These are phyloP conservation scores for Metschnikowia vanudenii DNA, from an alignment of 805 yeast genomes.

Conservation along the genomic window DNA sequence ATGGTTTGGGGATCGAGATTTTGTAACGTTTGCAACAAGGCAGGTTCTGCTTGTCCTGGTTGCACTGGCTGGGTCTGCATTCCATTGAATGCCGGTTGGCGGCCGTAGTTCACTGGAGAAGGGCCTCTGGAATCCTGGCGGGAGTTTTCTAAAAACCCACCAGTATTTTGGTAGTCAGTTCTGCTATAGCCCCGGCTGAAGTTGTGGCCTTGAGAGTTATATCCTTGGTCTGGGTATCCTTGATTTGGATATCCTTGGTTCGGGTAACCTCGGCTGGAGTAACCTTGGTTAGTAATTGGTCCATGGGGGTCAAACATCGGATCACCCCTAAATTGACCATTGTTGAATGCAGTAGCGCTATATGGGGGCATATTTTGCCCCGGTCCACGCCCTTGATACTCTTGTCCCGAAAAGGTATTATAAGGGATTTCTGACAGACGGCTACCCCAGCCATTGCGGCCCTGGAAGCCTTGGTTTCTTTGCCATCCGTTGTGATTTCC, in stretches of 20 bases:
- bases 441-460: not conserved
- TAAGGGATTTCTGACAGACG: not conserved
- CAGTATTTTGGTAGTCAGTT: not conserved
- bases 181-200: not conserved
- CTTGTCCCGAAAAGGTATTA: not conserved
- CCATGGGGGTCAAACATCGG: not conserved
- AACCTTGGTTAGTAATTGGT: not conserved
- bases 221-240: too few relatives aligned
- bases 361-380: not conserved
- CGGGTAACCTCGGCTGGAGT: too few relatives aligned
- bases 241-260: too few relatives aligned
- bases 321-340: not conserved
- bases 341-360: not conserved
- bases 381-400: not conserved
- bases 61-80: slow-evolving; percentile 1
- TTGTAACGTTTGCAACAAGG: slow-evolving; percentile 22
- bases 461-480: slow-evolving; percentile 1
- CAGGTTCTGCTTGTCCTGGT: slow-evolving; percentile 5
- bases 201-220: not conserved
- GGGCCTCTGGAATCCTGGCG: not conserved
- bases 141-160: not conserved
- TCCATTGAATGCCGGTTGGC: not conserved
- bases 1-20: slow-evolving; percentile 33
- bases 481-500: not conserved
- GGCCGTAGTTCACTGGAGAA: not conserved